A percentile compares a stretch with the other conserved stretches of the same genome.
These are phyloP conservation scores for Globisporangium nagaii DNA, from an alignment of 352 stramenopile species.

Conservation along the genomic window DNA sequence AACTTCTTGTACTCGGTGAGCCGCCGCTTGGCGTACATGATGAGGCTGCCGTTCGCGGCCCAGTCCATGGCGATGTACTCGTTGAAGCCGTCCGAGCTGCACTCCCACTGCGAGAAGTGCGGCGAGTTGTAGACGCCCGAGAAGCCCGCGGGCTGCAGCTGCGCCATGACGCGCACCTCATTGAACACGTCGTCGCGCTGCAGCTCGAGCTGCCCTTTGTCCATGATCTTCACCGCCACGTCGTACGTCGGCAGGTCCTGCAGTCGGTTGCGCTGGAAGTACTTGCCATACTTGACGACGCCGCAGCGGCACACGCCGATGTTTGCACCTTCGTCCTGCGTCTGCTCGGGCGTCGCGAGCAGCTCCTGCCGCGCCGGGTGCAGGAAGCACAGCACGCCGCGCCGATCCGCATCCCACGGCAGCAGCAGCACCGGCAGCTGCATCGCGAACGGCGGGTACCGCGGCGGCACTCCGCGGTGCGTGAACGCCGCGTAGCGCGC, in stretches of 20 bases:
- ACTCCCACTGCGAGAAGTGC: slow-evolving; percentile 73
- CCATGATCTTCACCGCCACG: slow-evolving; percentile 75
- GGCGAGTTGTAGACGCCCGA: slow-evolving; percentile 45
- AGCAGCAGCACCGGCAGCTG: slow-evolving; percentile 61
- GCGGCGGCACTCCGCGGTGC: slow-evolving; percentile 62
- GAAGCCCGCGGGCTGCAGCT: slow-evolving; percentile 66
- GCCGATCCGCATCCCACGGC: slow-evolving; percentile 61
- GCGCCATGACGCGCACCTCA: slow-evolving; percentile 74
- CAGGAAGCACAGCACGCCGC: slow-evolving; percentile 61
- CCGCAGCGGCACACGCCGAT: slow-evolving; percentile 68
- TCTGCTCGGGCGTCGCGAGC: slow-evolving; percentile 32
- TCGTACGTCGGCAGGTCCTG: slow-evolving; percentile 27
- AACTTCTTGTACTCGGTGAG: slow-evolving; percentile 70
- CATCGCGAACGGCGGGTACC: slow-evolving; percentile 65
- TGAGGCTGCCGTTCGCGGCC: slow-evolving; percentile 56
- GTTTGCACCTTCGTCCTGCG: slow-evolving; percentile 41
- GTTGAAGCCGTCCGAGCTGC: slow-evolving; percentile 50
- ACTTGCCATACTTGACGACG: slow-evolving; percentile 68
- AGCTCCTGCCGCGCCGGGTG: slow-evolving; percentile 36
- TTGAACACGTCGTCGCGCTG: slow-evolving; percentile 76
- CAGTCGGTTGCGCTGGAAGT: slow-evolving; percentile 46
- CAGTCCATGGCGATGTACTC: slow-evolving; percentile 82
- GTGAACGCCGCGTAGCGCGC: slow-evolving; percentile 45
- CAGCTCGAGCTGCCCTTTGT: slow-evolving; percentile 54
- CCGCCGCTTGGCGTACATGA: slow-evolving; percentile 59